phyloP scores from a whole-genome alignment of 1,139 yeast species.

The Kodamaea sp. region DNA sequence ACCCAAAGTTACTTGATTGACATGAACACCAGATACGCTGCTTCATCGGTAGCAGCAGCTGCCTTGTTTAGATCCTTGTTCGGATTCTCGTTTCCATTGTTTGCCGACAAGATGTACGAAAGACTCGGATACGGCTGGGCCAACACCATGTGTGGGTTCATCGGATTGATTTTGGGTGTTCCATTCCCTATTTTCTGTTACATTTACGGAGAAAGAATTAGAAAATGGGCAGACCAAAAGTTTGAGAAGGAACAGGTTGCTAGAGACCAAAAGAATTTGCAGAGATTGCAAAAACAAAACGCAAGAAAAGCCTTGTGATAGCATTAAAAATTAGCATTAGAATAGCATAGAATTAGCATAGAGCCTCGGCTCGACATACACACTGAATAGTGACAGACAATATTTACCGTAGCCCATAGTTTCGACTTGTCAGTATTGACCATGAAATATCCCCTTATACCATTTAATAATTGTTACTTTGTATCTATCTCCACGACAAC shows the following conservation, averaged over 20 bases:
- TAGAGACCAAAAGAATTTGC: constrained; percentile 36
- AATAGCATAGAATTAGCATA: too few relatives aligned
- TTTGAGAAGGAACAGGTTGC: constrained; percentile 34
- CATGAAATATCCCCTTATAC: too few relatives aligned
- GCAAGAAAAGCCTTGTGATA: too few relatives aligned
- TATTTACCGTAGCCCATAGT: too few relatives aligned
- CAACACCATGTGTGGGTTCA: constrained; percentile 45
- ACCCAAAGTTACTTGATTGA: constrained; percentile 47
- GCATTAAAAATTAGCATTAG: too few relatives aligned
- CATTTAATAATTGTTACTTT: too few relatives aligned
- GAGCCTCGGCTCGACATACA: too few relatives aligned
- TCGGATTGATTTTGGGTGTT: constrained; percentile 40
- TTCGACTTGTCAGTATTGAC: too few relatives aligned
- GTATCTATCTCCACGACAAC: too few relatives aligned
- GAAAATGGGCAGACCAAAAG: constrained; percentile 37
- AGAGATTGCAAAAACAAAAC: constrained; percentile 22
- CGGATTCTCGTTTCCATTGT: constrained; percentile 46
- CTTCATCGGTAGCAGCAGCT: constrained; percentile 49
- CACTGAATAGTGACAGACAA: too few relatives aligned
- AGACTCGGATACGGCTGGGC: constrained; percentile 48
- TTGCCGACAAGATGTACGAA: constrained; percentile 42
- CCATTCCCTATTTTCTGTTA: constrained; percentile 49
- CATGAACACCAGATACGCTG: constrained; percentile 46
- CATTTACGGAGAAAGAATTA: constrained; percentile 40
- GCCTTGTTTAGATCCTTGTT: constrained; percentile 47